A percentile compares a stretch with the other conserved stretches of the same genome.
Evolutionary conservation across 2,329 filamentous ascomycete species (phyloP).

Genomic region (Alternaria longipes): DNA sequence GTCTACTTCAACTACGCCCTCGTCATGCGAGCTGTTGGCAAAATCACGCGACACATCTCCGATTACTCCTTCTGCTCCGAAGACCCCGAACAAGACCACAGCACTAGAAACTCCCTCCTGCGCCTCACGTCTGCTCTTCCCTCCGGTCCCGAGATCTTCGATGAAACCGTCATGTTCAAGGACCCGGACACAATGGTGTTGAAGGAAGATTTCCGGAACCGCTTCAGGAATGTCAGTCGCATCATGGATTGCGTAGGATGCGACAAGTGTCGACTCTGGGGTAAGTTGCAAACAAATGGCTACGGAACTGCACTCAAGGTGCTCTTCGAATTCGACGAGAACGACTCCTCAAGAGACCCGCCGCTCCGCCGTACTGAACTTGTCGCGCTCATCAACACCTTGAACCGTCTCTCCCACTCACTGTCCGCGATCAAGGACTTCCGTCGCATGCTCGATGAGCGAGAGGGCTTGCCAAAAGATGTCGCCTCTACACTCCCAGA

Average conservation of each 20-base stretch:
- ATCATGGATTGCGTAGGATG: slow-evolving; percentile 99
- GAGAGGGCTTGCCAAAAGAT: slow-evolving; percentile 41
- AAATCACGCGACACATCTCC: slow-evolving; percentile 82
- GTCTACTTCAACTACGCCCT: slow-evolving; percentile 99
- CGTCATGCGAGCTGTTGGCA: slow-evolving; percentile 89
- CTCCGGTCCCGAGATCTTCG: slow-evolving; percentile 79
- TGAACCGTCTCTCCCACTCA: slow-evolving; percentile 85
- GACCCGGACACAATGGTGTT: slow-evolving; percentile 74
- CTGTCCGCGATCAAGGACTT: slow-evolving; percentile 80
- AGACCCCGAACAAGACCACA: slow-evolving; percentile 78
- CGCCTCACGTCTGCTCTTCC: slow-evolving; percentile 76
- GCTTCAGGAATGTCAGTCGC: slow-evolving; percentile 94
- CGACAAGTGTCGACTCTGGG: slow-evolving; percentile 98
- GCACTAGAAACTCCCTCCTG: slow-evolving; percentile 84
- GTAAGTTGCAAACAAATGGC: slow-evolving; percentile 92
- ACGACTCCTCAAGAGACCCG: slow-evolving; percentile 70
- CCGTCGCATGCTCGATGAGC: slow-evolving; percentile 60
- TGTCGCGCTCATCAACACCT: slow-evolving; percentile 93
- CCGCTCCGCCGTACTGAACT: slow-evolving; percentile 87
- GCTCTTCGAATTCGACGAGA: slow-evolving; percentile 88
- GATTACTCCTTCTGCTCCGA: slow-evolving; percentile 92
- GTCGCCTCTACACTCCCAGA: slow-evolving; percentile 28
- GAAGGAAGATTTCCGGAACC: slow-evolving; percentile 96
- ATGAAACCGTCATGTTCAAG: slow-evolving; percentile 95
- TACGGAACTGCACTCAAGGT: slow-evolving; percentile 96